Conservation (phyloP, 768 basidiomycete genomes). For the Hypsizygus marmoreus region DNA sequence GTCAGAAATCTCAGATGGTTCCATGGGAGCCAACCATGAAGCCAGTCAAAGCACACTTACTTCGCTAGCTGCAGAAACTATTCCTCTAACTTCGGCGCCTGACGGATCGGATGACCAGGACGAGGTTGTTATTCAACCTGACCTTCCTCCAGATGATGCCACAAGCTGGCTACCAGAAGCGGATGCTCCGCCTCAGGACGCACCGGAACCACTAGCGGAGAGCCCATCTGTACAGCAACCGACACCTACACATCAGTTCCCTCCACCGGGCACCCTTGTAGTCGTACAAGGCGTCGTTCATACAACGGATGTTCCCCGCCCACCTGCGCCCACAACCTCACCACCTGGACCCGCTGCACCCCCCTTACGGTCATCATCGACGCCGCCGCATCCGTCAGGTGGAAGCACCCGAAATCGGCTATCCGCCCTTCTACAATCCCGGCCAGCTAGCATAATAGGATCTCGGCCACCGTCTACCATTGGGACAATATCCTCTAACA, state of each 20-base stretch:
- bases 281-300: slow-evolving; percentile 85
- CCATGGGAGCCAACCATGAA: not conserved
- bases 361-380: slow-evolving; percentile 31
- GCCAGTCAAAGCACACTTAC: slow-evolving; percentile 2
- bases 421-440: slow-evolving; percentile 37
- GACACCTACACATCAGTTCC: slow-evolving; percentile 42
- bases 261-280: slow-evolving; percentile 76
- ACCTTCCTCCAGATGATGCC: too few relatives aligned
- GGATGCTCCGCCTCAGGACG: too few relatives aligned
- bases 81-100: not conserved
- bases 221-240: not conserved
- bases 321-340: slow-evolving; percentile 21
- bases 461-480: slow-evolving; percentile 12
- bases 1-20: not conserved
- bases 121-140: not conserved
- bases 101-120: not conserved
- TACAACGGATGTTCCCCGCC: slow-evolving; percentile 63
- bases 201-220: too few relatives aligned
- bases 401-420: slow-evolving; percentile 33
- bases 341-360: slow-evolving; percentile 14
- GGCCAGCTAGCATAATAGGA: slow-evolving; percentile 26
- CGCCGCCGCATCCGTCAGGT: slow-evolving; percentile 19
- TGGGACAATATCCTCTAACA: slow-evolving; percentile 4
- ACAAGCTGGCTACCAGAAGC: too few relatives aligned
- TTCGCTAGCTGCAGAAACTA: slow-evolving; percentile 1